Percentiles rank a stretch among this genome's conserved stretches.
These are phyloP conservation scores for Lentinula sp. DNA, from an alignment of 768 basidiomycete species.

Conservation along the genomic window DNA sequence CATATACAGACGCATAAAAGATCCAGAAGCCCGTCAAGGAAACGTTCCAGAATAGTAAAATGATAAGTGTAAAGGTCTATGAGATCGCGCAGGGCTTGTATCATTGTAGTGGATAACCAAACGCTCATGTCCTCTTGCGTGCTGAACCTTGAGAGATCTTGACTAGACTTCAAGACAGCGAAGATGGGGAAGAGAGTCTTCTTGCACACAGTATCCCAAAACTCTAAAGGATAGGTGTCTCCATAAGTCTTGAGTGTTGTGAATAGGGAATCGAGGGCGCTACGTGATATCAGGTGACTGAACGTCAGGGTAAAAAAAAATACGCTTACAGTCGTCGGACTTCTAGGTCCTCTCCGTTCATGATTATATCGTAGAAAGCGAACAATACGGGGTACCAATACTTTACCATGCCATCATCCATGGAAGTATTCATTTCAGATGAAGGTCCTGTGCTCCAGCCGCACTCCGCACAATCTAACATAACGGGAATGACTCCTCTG, in stretches of 20 bases:
- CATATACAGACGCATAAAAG: conserved; percentile 95
- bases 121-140: conserved; percentile 99
- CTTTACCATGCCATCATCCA: conserved; percentile 86
- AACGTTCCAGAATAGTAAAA: conserved; percentile 85
- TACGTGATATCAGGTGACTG: conserved; percentile 23
- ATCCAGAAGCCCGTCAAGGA: conserved; percentile 90
- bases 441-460: conserved; percentile 23
- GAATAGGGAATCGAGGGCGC: conserved; percentile 96
- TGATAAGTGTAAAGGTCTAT: conserved; percentile 95
- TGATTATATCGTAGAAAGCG: conserved; percentile 99
- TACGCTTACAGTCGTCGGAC: conserved; percentile 84
- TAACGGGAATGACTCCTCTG: conserved; percentile 84
- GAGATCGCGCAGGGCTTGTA: conserved; percentile 91
- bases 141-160: conserved; percentile 88
- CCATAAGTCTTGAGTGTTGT: conserved; percentile 91
- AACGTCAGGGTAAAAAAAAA: background rate
- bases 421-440: conserved; percentile 23
- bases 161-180: conserved; percentile 87
- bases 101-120: conserved; percentile 99
- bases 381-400: conserved; percentile 97
- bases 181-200: conserved; percentile 98
- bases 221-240: conserved; percentile 75
- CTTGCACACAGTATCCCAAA: conserved; percentile 97
- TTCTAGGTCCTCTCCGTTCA: conserved; percentile 99
- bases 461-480: conserved; percentile 79